phyloP scores from a whole-genome alignment of 225 moss, liverwort and hornwort species.

The Physcomitrellopsis africana region DNA sequence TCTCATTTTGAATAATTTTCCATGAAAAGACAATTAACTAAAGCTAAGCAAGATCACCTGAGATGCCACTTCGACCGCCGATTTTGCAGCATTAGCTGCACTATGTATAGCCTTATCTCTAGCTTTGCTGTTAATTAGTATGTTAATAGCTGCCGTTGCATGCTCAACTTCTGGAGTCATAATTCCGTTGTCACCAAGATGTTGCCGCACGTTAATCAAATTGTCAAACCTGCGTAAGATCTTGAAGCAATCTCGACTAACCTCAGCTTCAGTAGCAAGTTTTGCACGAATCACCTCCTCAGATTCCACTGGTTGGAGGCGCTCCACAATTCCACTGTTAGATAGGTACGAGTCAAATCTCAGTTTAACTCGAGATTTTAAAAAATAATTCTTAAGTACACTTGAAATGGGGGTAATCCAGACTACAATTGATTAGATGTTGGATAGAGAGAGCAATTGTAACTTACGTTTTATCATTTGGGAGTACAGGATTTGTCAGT shows the following conservation, averaged over 20 bases:
- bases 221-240: conserved; percentile 56
- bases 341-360: neutral
- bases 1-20: no score
- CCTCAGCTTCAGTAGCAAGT: conserved; percentile 31
- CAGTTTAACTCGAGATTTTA: no score
- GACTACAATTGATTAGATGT: no score
- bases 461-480: conserved; percentile 58
- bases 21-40: no score
- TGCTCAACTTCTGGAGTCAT: conserved; percentile 36
- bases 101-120: conserved; percentile 30
- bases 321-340: conserved; percentile 57
- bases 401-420: no score
- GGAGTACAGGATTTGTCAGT: conserved; percentile 59
- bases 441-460: neutral
- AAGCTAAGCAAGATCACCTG: conserved; percentile 12
- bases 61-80: conserved; percentile 26
- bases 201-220: conserved; percentile 50
- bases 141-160: conserved; percentile 31
- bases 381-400: no score
- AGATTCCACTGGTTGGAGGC: conserved; percentile 54
- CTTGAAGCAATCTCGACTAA: conserved; percentile 31
- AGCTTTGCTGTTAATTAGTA: conserved; percentile 50
- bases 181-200: conserved; percentile 34
- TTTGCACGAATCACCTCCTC: conserved; percentile 45
- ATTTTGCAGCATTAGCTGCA: conserved; percentile 40